Base-by-base conservation (phyloP, 257 asterid genomes). In the Handroanthus guayacan region DNA sequence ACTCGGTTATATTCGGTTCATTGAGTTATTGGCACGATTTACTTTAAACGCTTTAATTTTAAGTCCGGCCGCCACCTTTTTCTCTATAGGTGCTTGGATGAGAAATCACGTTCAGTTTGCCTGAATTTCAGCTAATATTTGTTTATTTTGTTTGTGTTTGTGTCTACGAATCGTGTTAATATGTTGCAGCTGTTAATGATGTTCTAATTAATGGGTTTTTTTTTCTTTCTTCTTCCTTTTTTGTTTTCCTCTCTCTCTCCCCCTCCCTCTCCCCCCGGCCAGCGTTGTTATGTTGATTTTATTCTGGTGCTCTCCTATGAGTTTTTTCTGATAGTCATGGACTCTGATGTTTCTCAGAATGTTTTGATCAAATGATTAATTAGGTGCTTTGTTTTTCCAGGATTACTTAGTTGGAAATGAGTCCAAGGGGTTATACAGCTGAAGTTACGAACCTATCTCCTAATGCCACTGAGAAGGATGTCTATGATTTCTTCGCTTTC, bases 391-490 rank as follows among this genome's bases (percentile, higher is more conserved):
- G 14, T 50, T 56, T 17, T 74, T 54, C 37, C 62, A 82, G 74
- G 72, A 14, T 60, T 76, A 44, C 9, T 55, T 50, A 25, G 62
- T 18, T n/a, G 69, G 70, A 74, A 51, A 91, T 91, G 97, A 87
- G 79, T 75, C 84, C 90, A 9, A 84, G 87, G 72, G 97, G 94
- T 63, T 89, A 82, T 70, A 83, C 88, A 0, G 94, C 82, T 41
- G 90, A 89, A 83, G 91, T 93, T 6, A 86, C 91, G 4, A 67
- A 85, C 69, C 83, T 93, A 52, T 86, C 96, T 48, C 90, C 96
- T 20, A 81, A 54, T 62, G 89, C 96, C 10, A 86, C 93, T 4
- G 98, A 93, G 86, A 89, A 91, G 84, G 96, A 93, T 79, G 85
- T 93, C 14, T 74, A 58, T 25, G 90, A 89, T 82, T 93, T 91